These are phyloP conservation scores for Kalaharituber pfeilii DNA, from an alignment of 2,329 filamentous ascomycete species.

Conservation along the genomic window DNA sequence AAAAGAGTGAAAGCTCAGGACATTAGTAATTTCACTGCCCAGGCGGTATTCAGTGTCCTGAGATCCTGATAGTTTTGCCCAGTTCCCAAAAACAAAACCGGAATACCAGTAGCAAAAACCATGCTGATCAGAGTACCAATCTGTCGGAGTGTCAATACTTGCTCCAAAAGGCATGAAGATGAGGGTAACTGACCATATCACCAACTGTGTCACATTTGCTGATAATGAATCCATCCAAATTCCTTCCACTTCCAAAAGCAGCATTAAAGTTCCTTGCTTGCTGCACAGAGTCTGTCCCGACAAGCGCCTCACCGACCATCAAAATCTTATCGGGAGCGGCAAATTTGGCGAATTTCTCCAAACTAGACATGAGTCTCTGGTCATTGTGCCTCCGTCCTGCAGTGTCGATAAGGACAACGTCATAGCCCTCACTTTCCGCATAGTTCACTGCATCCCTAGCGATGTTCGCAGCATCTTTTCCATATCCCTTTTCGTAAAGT, in stretches of 20 bases:
- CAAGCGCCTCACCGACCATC: conserved; percentile 87
- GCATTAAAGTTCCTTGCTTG: conserved; percentile 94
- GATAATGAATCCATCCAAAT: conserved; percentile 92
- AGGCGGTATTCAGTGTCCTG: conserved; percentile 22
- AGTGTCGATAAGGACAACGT: conserved; percentile 94
- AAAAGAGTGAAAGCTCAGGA: conserved; percentile 10
- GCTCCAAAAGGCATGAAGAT: neutral
- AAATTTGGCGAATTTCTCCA: conserved; percentile 95
- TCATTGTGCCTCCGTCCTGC: conserved; percentile 92
- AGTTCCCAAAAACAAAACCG: conserved; percentile 70
- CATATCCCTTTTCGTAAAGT: conserved; percentile 92
- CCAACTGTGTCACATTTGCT: conserved; percentile 97
- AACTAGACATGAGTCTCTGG: conserved; percentile 79
- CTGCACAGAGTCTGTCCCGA: conserved; percentile 86
- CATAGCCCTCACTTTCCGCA: conserved; percentile 57
- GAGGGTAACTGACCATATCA: conserved; percentile 56
- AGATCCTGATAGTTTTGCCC: conserved; percentile 23
- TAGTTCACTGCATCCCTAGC: conserved; percentile 83
- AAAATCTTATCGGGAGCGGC: conserved; percentile 95
- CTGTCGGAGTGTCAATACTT: conserved; percentile 5
- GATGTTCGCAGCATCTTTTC: conserved; percentile 89
- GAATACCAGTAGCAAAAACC: conserved; percentile 92
- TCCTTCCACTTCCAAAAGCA: conserved; percentile 64
- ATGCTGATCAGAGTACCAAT: conserved; percentile 73
- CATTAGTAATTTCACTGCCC: conserved; percentile 23